phyloP scores from a whole-genome alignment of 331 rosid species.

The Saraca asoca region DNA sequence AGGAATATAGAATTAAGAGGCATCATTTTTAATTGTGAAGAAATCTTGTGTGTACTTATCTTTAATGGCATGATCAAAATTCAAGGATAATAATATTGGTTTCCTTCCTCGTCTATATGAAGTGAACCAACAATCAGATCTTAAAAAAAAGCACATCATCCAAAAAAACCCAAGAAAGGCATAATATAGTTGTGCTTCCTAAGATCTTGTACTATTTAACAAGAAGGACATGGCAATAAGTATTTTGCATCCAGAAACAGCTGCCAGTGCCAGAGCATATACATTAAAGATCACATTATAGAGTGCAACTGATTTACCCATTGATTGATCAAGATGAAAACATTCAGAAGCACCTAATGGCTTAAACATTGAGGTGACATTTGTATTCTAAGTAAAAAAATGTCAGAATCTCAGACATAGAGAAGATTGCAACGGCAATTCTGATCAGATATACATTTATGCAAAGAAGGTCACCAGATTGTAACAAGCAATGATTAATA shows the following conservation, averaged over 20 bases:
- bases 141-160: constrained; percentile 2
- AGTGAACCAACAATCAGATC: constrained; percentile 1
- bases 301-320: too few relatives aligned
- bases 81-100: constrained; percentile 7
- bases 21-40: constrained; percentile 5
- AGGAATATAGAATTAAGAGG: background rate
- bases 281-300: too few relatives aligned
- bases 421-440: constrained; percentile 7
- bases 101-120: background rate
- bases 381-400: too few relatives aligned
- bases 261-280: too few relatives aligned
- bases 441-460: constrained; percentile 5
- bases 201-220: background rate
- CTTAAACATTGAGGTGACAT: too few relatives aligned
- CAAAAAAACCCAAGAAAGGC: background rate
- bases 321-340: too few relatives aligned
- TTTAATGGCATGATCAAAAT: constrained; percentile 6
- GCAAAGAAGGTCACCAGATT: constrained; percentile 2
- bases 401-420: background rate
- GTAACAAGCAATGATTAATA: background rate
- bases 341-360: too few relatives aligned
- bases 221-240: too few relatives aligned
- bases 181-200: constrained; percentile 18
- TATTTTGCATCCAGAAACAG: too few relatives aligned
- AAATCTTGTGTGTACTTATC: background rate